These are phyloP conservation scores for Kalanchoe fedtschenkoi DNA, from an alignment of 164 flowering plant species.

Conservation along the genomic window DNA sequence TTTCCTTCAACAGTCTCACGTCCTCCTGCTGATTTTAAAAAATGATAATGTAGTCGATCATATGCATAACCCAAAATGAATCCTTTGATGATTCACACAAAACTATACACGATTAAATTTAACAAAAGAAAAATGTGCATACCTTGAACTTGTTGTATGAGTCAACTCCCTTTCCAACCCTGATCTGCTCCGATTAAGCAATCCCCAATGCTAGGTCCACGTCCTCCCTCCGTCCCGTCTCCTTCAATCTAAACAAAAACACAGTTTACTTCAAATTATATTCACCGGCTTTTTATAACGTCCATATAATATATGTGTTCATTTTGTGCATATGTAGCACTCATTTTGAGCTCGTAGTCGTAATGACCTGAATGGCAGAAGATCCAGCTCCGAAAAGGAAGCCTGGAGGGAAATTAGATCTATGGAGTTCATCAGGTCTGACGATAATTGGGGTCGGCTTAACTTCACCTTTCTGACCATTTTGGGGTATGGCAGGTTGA, in stretches of 20 bases:
- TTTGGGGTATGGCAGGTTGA: background rate
- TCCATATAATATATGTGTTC: no score
- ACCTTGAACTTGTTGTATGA: conserved; percentile 10
- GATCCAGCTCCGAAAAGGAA: no score
- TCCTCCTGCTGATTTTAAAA: conserved; percentile 16
- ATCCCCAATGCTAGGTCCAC: conserved; percentile 22
- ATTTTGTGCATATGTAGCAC: no score
- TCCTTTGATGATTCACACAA: background rate
- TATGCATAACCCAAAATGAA: no score
- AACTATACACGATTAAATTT: no score
- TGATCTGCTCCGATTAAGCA: background rate
- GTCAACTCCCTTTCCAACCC: conserved; percentile 11
- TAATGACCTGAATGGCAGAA: no score
- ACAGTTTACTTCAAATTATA: no score
- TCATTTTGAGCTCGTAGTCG: no score
- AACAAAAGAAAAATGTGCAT: background rate
- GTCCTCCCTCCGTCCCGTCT: conserved; percentile 11
- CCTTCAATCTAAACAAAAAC: conserved; percentile 19
- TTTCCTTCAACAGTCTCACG: conserved; percentile 11
- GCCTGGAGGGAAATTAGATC: no score
- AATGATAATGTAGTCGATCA: background rate
- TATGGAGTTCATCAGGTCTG: conserved; percentile 4
- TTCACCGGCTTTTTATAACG: no score
- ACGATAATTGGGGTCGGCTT: background rate
- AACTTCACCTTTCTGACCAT: background rate